phyloP scores from a whole-genome alignment of 805 yeast genomes.

The Ogataea henricii region DNA sequence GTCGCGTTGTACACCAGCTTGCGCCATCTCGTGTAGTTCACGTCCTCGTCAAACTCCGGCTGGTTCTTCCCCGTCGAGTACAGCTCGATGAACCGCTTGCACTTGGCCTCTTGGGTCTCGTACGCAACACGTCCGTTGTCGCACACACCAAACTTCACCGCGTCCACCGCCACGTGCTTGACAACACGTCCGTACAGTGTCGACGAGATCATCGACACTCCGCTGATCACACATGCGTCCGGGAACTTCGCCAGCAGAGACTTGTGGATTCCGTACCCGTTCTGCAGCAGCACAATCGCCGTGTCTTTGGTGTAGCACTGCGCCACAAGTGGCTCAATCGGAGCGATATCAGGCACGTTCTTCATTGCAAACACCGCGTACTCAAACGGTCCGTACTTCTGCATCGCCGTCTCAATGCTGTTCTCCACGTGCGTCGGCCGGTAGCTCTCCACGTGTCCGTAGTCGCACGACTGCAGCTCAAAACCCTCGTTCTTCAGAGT shows the following conservation, averaged over 20 bases:
- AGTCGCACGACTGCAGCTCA: slow-evolving; percentile 59
- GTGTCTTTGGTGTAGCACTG: slow-evolving; percentile 32
- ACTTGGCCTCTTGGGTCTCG: slow-evolving; percentile 30
- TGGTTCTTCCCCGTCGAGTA: slow-evolving; percentile 37
- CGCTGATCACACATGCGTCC: slow-evolving; percentile 38
- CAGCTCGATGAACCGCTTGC: slow-evolving; percentile 35
- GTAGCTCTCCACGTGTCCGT: slow-evolving; percentile 57
- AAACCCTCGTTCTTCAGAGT: slow-evolving; percentile 54
- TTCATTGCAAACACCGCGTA: slow-evolving; percentile 63
- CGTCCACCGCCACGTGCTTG: slow-evolving; percentile 39
- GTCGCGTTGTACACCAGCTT: slow-evolving; percentile 51
- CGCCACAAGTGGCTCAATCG: slow-evolving; percentile 41
- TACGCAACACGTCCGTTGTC: slow-evolving; percentile 34
- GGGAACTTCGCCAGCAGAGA: slow-evolving; percentile 38
- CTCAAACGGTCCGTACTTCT: slow-evolving; percentile 45
- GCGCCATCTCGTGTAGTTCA: slow-evolving; percentile 45
- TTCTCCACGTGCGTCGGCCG: slow-evolving; percentile 49
- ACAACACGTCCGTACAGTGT: slow-evolving; percentile 34
- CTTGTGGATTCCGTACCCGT: slow-evolving; percentile 43
- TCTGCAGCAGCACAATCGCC: slow-evolving; percentile 41
- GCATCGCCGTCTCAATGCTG: slow-evolving; percentile 48
- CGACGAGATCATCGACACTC: slow-evolving; percentile 42
- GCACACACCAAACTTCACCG: slow-evolving; percentile 38
- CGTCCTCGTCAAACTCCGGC: slow-evolving; percentile 37
- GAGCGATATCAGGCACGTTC: slow-evolving; percentile 62